Percentiles rank a stretch among this genome's conserved stretches.
These are phyloP conservation scores for Sherardia arvensis DNA, from an alignment of 257 asterid genomes.

Conservation along the genomic window DNA sequence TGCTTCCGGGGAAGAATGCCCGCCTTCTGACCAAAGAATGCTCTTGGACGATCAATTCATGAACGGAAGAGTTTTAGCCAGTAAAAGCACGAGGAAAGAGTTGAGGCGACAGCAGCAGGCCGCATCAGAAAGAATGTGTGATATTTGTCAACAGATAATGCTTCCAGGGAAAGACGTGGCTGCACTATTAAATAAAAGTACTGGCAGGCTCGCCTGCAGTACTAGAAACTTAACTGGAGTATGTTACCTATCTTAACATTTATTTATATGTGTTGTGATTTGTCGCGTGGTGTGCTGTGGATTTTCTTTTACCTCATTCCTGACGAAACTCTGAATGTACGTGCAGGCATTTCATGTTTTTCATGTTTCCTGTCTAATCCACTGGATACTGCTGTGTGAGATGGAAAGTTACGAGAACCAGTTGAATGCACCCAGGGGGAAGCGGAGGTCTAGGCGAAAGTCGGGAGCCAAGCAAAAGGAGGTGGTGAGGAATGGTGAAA, in stretches of 20 bases:
- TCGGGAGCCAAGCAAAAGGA: constrained; percentile 34
- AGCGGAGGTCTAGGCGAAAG: constrained; percentile 45
- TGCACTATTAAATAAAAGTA: constrained; percentile 58
- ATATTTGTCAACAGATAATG: constrained; percentile 80
- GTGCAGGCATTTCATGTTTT: constrained; percentile 81
- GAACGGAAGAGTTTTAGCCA: constrained; percentile 42
- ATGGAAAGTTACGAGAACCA: constrained; percentile 41
- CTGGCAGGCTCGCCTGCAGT: constrained; percentile 86
- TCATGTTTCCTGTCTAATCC: constrained; percentile 82
- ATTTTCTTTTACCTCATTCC: constrained; percentile 1
- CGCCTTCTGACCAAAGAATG: constrained; percentile 32
- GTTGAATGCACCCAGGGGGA: constrained; percentile 31
- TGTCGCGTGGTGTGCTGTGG: not conserved
- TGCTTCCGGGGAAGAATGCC: constrained; percentile 81
- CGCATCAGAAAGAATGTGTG: constrained; percentile 79
- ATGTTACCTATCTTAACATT: constrained; percentile 6
- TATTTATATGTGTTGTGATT: not conserved
- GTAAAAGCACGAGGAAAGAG: constrained; percentile 68
- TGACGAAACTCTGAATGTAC: not conserved
- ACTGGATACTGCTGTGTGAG: constrained; percentile 79
- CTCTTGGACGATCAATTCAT: constrained; percentile 57
- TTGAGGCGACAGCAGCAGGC: constrained; percentile 53
- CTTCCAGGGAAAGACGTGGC: constrained; percentile 87
- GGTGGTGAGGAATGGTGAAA: constrained; percentile 26
- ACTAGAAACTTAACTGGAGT: constrained; percentile 92